These are phyloP conservation scores for Phtheirospermum japonicum DNA, from an alignment of 257 asterid species.

Conservation along the genomic window DNA sequence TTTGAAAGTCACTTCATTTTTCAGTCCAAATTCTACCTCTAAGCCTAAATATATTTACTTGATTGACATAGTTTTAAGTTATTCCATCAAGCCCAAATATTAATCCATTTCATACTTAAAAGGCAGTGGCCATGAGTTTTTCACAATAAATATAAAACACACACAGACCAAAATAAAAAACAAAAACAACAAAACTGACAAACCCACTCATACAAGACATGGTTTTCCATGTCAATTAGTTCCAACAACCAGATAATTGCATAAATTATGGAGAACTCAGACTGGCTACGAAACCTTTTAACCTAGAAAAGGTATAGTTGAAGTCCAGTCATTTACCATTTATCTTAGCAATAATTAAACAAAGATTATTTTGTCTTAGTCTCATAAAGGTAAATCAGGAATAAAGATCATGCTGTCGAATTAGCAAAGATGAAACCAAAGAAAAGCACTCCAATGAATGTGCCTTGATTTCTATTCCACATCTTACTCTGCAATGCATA, in stretches of 20 bases:
- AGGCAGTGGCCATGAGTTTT: neutral
- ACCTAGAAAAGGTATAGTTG: constrained; percentile 21
- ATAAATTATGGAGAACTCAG: neutral
- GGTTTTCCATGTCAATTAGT: neutral
- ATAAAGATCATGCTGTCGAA: neutral
- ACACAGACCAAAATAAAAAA: no score
- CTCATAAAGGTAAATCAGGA: constrained; percentile 14
- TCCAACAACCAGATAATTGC: neutral
- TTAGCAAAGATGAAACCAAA: neutral
- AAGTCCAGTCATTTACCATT: constrained; percentile 34
- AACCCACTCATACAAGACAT: neutral
- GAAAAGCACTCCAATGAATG: neutral
- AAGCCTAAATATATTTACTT: no score
- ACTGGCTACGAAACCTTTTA: constrained; percentile 6
- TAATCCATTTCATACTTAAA: no score
- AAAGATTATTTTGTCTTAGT: constrained; percentile 18
- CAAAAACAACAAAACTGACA: neutral
- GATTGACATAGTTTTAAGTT: no score
- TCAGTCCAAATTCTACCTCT: no score
- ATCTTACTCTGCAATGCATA: neutral
- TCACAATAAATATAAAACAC: neutral
- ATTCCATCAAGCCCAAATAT: no score
- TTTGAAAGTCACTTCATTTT: no score
- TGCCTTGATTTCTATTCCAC: neutral
- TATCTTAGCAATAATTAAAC: constrained; percentile 11